Base-by-base conservation (phyloP, 2,329 filamentous ascomycete species). In the Beauveria bassiana region DNA sequence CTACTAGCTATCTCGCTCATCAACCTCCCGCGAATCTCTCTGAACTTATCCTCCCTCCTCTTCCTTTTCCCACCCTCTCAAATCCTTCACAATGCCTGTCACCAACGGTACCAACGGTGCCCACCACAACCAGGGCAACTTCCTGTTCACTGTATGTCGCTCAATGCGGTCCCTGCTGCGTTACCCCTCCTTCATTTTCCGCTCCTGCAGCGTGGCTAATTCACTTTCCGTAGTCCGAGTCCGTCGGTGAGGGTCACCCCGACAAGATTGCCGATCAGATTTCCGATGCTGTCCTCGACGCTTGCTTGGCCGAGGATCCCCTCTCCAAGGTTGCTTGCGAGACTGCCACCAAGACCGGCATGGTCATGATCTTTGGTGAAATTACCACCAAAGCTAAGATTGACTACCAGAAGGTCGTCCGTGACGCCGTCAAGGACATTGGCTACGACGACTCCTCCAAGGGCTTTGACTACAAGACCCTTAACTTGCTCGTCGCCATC, bases 381-480 rank as follows among this genome's bases (percentile, higher is more conserved):
- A 99, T 99, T 79, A 96, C 92, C 79, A 98, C 95, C 82, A 95
- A 96, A 83, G 88, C 93, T 79, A 84, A 82, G 70, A 82, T 98
- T 71, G 95, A 99, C 85, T 99, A 97, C 89, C 95, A 99, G 80
- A 96, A 93, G 84, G 84, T 97, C 72, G 91, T 99, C 78, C 93
- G 95, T 78, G 79, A 87, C 67, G 86, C 93, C 75, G 92, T 99
- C 86, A 93, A 96, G 86, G 93, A 96, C 75, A 99, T 99, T 74
- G 95, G 95, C 72, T 99, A 98, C 81, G 95, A 99, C 81, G 86
- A 89, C 79, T 98, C 95, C 61, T 83, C 85, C 72, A 99, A 99
- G 88, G 95, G 95, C 66, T 99, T 99, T 80, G 95, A 99, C 83
- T 96, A 97, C 91, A 98, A 98, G 89, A 99, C 95, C 70, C 93